Percentiles rank a stretch among this genome's conserved stretches.
These are phyloP conservation scores for Skeletonema potamos DNA, from an alignment of 108 stramenopile species.

Conservation along the genomic window DNA sequence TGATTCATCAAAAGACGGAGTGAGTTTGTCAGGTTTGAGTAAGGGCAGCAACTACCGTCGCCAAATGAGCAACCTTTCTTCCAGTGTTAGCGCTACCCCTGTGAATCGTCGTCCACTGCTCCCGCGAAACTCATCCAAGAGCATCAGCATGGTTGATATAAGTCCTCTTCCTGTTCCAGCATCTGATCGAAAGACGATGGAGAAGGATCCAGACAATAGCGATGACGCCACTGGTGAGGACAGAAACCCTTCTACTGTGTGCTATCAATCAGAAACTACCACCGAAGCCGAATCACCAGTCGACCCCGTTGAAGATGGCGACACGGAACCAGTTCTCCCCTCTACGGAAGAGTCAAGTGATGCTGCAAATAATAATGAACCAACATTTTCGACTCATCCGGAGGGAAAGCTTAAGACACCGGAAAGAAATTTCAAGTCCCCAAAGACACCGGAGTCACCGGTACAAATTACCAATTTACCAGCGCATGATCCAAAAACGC, in stretches of 20 bases:
- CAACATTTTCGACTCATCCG: background rate
- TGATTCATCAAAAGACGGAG: constrained; percentile 20
- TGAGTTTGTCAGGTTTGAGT: constrained; percentile 39
- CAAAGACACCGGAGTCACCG: background rate
- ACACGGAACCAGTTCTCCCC: background rate
- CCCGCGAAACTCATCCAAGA: constrained; percentile 24
- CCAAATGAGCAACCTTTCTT: constrained; percentile 6
- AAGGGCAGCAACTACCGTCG: constrained; percentile 8
- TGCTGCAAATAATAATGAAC: background rate
- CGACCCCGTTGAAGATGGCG: constrained; percentile 20
- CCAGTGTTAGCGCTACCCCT: background rate
- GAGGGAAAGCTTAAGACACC: background rate
- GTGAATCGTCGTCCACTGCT: constrained; percentile 14
- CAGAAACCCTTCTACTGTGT: constrained; percentile 32
- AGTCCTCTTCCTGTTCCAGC: constrained; percentile 17
- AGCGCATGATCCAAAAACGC: constrained; percentile 11
- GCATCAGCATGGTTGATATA: constrained; percentile 7
- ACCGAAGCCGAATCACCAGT: constrained; percentile 16
- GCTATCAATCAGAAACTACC: constrained; percentile 30
- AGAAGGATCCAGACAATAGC: constrained; percentile 4
- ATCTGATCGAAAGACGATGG: background rate
- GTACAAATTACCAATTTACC: constrained; percentile 8
- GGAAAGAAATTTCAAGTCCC: background rate
- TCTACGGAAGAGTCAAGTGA: background rate
- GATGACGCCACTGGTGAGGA: constrained; percentile 19